These are phyloP conservation scores for Neonectria faginata DNA, from an alignment of 2,329 filamentous ascomycete genomes.

Conservation along the genomic window DNA sequence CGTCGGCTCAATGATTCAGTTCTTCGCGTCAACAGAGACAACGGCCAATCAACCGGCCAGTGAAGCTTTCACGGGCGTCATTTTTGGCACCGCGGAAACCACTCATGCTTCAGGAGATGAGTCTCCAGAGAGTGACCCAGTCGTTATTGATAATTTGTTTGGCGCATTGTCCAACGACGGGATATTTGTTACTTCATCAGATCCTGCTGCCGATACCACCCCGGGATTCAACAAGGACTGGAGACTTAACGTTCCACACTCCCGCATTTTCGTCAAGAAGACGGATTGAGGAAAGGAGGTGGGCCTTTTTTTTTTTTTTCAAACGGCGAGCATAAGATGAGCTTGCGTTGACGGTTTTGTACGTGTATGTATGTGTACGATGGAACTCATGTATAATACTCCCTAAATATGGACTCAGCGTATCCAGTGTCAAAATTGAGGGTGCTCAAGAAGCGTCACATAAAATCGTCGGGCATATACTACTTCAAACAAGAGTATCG, in stretches of 20 bases:
- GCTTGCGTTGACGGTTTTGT: neutral
- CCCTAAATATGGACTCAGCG: neutral
- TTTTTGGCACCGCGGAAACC: slow-evolving; percentile 51
- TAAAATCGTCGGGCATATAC: too few relatives aligned
- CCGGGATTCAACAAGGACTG: slow-evolving; percentile 47
- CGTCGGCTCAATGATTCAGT: slow-evolving; percentile 74
- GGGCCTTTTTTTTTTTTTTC: too few relatives aligned
- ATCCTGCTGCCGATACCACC: slow-evolving; percentile 39
- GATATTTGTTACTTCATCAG: slow-evolving; percentile 60
- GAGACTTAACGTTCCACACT: slow-evolving; percentile 53
- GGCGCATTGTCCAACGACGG: slow-evolving; percentile 73
- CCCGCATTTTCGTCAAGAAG: slow-evolving; percentile 44
- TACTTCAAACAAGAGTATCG: too few relatives aligned
- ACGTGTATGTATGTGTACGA: neutral
- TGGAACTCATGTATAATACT: slow-evolving; percentile 8
- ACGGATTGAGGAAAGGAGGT: neutral
- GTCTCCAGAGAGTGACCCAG: neutral
- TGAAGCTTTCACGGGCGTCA: slow-evolving; percentile 34
- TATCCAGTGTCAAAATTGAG: neutral
- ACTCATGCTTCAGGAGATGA: slow-evolving; percentile 24
- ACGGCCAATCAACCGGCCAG: slow-evolving; percentile 43
- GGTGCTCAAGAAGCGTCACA: too few relatives aligned
- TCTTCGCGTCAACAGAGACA: slow-evolving; percentile 62
- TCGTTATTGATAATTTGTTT: slow-evolving; percentile 61
- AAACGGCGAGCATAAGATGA: neutral